Percentiles rank a stretch among this genome's conserved stretches.
Conservation (phyloP, 441 rosid genomes). For the Geranium incanum region DNA sequence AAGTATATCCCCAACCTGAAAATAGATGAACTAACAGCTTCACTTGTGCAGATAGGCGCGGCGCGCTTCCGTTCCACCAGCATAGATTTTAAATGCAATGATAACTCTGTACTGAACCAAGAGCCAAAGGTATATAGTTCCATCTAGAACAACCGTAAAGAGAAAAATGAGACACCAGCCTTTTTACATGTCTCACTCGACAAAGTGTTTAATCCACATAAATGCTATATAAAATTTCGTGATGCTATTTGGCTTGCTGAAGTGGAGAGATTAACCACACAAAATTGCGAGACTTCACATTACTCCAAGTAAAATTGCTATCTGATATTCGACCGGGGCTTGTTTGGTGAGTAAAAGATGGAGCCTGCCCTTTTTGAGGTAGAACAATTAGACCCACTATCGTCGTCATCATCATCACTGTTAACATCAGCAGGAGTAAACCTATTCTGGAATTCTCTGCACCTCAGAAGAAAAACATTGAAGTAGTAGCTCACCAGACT, state of each 20-base stretch:
- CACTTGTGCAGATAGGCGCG: background rate
- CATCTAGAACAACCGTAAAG: background rate
- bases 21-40: background rate
- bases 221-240: background rate
- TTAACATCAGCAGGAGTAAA: slow-evolving; percentile 33
- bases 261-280: background rate
- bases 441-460: slow-evolving; percentile 47
- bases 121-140: slow-evolving; percentile 3
- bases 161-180: background rate
- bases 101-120: slow-evolving; percentile 3
- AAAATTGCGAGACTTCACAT: slow-evolving; percentile 12
- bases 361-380: slow-evolving; percentile 35
- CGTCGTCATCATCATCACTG: slow-evolving; percentile 47
- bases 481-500: slow-evolving; percentile 69
- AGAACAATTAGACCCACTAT: too few relatives aligned
- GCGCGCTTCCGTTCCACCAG: background rate
- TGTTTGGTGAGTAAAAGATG: slow-evolving; percentile 45
- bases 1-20: too few relatives aligned
- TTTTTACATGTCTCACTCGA: background rate
- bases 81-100: background rate
- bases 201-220: background rate
- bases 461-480: slow-evolving; percentile 64
- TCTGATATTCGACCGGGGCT: slow-evolving; percentile 32
- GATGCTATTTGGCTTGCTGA: background rate
- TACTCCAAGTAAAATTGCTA: slow-evolving; percentile 15